Evolutionary conservation across 106 monocot genomes (phyloP).

Genomic region (Iris macrosiphon): DNA sequence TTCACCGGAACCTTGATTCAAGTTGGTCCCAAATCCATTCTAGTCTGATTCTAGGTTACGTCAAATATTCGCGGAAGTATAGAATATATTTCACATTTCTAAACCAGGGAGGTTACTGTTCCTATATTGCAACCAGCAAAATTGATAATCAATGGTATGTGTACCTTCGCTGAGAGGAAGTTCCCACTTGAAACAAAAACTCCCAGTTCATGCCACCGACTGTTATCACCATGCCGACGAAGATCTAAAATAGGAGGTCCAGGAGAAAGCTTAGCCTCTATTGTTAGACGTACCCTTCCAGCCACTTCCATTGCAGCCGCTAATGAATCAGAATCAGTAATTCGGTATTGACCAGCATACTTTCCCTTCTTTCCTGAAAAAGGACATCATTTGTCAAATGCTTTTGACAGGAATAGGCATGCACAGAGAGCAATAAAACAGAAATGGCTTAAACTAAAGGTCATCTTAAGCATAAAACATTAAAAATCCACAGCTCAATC

Average conservation of each 20-base stretch:
- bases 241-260: constrained; percentile 75
- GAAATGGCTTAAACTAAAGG: not conserved
- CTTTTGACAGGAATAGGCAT: too few relatives aligned
- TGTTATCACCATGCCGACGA: constrained; percentile 72
- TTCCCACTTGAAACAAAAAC: constrained; percentile 80
- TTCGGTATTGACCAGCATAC: constrained; percentile 56
- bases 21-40: too few relatives aligned
- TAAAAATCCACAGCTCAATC: too few relatives aligned
- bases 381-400: not conserved
- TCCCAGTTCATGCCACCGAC: constrained; percentile 76
- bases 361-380: constrained; percentile 45
- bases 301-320: constrained; percentile 85
- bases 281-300: constrained; percentile 45
- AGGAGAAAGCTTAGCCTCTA: constrained; percentile 86
- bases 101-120: too few relatives aligned
- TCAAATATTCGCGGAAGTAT: too few relatives aligned
- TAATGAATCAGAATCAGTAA: constrained; percentile 67
- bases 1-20: too few relatives aligned
- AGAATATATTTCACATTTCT: too few relatives aligned
- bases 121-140: too few relatives aligned
- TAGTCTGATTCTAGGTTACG: too few relatives aligned
- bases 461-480: not conserved
- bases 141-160: too few relatives aligned
- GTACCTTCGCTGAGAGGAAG: constrained; percentile 82
- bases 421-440: not conserved